Evolutionary conservation across 208 protist genomes (phyloP).

Genomic region (Leishmania tropica): DNA sequence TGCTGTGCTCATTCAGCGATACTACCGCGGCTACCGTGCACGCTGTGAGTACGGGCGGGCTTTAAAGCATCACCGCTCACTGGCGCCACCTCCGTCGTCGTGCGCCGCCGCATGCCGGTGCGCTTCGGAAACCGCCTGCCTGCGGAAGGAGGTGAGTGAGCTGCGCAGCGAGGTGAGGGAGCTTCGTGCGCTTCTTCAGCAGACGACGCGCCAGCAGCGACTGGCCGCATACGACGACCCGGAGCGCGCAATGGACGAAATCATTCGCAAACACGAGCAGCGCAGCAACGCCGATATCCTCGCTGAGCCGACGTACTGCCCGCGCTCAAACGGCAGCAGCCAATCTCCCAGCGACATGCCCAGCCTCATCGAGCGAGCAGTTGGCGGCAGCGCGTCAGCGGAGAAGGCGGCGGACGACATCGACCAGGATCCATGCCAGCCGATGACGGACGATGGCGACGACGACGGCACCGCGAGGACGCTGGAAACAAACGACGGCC

Average conservation of each 20-base stretch:
- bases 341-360: conserved; percentile 21
- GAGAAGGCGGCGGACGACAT: conserved; percentile 8
- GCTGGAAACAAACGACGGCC: background rate
- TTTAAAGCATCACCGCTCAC: conserved; percentile 27
- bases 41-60: conserved; percentile 46
- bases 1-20: conserved; percentile 74
- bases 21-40: conserved; percentile 72
- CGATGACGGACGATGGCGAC: background rate
- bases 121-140: conserved; percentile 18
- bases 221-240: conserved; percentile 37
- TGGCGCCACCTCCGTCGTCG: background rate
- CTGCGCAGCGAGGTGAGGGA: conserved; percentile 41
- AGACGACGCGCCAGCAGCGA: conserved; percentile 31
- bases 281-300: background rate
- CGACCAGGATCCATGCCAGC: background rate
- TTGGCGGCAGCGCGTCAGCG: conserved; percentile 11
- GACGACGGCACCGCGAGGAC: background rate
- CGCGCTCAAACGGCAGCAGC: background rate
- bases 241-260: conserved; percentile 51
- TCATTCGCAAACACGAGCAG: conserved; percentile 35
- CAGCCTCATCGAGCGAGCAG: conserved; percentile 16
- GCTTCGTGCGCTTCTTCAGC: conserved; percentile 42
- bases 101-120: conserved; percentile 4
- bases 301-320: background rate
- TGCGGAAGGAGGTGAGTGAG: conserved; percentile 38